Percentiles rank a stretch among this genome's conserved stretches.
Conservation (phyloP, 257 asterid species). For the Thymus quinquecostatus region DNA sequence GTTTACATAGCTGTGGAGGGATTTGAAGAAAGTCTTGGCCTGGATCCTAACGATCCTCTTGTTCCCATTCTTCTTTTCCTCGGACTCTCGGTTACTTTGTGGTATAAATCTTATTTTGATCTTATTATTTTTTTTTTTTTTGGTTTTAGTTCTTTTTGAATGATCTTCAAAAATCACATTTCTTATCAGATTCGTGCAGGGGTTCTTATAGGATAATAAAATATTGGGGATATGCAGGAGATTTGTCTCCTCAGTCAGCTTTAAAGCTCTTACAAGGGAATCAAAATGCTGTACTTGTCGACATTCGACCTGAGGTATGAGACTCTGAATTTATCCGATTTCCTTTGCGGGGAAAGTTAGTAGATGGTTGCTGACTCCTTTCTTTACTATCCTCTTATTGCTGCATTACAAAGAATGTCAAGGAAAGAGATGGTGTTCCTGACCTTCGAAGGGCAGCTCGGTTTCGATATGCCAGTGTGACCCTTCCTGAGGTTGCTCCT, state of each 20-base stretch:
- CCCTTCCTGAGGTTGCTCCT: slow-evolving; percentile 72
- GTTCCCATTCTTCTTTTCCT: slow-evolving; percentile 64
- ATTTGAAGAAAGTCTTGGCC: slow-evolving; percentile 68
- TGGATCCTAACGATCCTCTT: slow-evolving; percentile 85
- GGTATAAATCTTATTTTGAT: slow-evolving; percentile 54
- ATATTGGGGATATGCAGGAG: slow-evolving; percentile 96
- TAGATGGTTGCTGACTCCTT: neutral
- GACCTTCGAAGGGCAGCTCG: slow-evolving; percentile 89
- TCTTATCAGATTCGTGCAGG: slow-evolving; percentile 96
- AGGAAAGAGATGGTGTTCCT: slow-evolving; percentile 93
- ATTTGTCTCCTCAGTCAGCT: slow-evolving; percentile 72
- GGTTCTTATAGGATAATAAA: slow-evolving; percentile 73
- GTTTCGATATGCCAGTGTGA: slow-evolving; percentile 70
- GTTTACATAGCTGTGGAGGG: slow-evolving; percentile 61
- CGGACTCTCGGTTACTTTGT: slow-evolving; percentile 71
- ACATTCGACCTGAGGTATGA: slow-evolving; percentile 95
- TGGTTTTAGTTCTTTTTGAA: neutral
- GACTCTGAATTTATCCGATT: slow-evolving; percentile 40
- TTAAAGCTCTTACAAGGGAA: slow-evolving; percentile 72
- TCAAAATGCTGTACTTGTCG: slow-evolving; percentile 70
- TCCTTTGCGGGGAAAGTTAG: slow-evolving; percentile 25
- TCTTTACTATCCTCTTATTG: neutral
- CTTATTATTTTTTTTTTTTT: too few relatives aligned
- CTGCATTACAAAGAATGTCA: slow-evolving; percentile 50
- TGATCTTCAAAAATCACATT: slow-evolving; percentile 49